A percentile compares a stretch with the other conserved stretches of the same genome.
These are phyloP conservation scores for Artemisia tridentata DNA, from an alignment of 129 eudicot genomes.

Conservation along the genomic window DNA sequence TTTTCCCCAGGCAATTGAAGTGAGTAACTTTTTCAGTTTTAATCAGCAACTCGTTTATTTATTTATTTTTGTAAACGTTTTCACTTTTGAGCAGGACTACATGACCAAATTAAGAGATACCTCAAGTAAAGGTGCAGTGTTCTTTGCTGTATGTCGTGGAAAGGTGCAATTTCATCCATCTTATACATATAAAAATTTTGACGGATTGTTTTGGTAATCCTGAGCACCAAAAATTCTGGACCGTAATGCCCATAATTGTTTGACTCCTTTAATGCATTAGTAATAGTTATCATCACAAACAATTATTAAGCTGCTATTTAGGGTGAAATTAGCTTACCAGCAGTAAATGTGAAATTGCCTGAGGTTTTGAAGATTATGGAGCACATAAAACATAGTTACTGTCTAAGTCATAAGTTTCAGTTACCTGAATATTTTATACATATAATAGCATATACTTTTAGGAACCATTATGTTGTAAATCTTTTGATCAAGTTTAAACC, in stretches of 20 bases:
- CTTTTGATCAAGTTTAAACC: background rate
- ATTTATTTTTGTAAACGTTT: background rate
- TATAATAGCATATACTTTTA: slow-evolving; percentile 1
- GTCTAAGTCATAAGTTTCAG: background rate
- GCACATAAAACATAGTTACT: background rate
- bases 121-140: slow-evolving; percentile 74
- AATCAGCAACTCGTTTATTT: background rate
- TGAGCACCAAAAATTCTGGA: too few species aligned
- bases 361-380: background rate
- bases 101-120: slow-evolving; percentile 78
- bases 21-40: slow-evolving; percentile 29
- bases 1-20: slow-evolving; percentile 82
- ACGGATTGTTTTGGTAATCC: too few species aligned
- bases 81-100: slow-evolving; percentile 60
- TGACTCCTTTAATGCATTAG: background rate
- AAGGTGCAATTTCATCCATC: slow-evolving; percentile 49
- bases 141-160: slow-evolving; percentile 99
- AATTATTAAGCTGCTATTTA: background rate
- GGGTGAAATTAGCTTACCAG: too few species aligned
- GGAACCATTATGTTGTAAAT: background rate
- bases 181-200: too few species aligned
- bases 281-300: background rate
- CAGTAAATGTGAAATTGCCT: too few species aligned
- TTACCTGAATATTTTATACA: slow-evolving; percentile 6
- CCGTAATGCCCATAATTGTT: too few species aligned